Evolutionary conservation across 176 grass and related monocot species (phyloP), one percentile per base, ranked within the genome.

Genomic region (Triticum urartu): DNA sequence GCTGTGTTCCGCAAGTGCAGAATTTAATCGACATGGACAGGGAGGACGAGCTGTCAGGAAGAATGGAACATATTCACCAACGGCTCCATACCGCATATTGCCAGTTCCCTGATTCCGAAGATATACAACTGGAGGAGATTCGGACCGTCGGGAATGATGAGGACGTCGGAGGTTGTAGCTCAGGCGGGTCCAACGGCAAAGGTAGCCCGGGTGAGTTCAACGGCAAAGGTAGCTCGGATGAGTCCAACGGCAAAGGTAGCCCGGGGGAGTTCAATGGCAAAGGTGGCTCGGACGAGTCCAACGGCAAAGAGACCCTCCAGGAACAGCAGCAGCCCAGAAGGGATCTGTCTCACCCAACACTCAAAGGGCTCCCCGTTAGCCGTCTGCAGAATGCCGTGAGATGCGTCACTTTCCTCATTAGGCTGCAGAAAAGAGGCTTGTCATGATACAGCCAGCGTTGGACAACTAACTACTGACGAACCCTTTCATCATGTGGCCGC

Each of bases 11-110:
- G 63, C 39, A 50, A 39, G 6, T 86, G 84, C 83, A 97, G 93
- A 93, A 95, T 89, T 60, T 98, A 83, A 92, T 98, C 15, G 91
- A 93, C 62, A 90, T 92, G 91, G 95, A 95, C 50, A 89, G 82
- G 62, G 87, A 91, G 76, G 91, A 98, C 20, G 85, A 95, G 36
- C 64, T 58, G 5, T 90, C 87, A 21, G 89, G 91, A 84, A 92
- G 91, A 83, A 95, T 98, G 36, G 62, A 93, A 66, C 85, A 93
- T 92, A 98, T 98, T 69, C 87, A 93, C 35, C 60, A 83, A 20
- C 68, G 68, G 22, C 83, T 98, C 45, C 91, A 89, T 79, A 66
- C 85, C 50, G 85, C 89, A 11, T 98, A 93, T 65, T 87, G 87
- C 82, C 93, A 98, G 79, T 95, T 93, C 83, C 61, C 48, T 61